A percentile compares a stretch with the other conserved stretches of the same genome.
Evolutionary conservation across 331 rosid species (phyloP).

Genomic region (Stylosanthes scabra): DNA sequence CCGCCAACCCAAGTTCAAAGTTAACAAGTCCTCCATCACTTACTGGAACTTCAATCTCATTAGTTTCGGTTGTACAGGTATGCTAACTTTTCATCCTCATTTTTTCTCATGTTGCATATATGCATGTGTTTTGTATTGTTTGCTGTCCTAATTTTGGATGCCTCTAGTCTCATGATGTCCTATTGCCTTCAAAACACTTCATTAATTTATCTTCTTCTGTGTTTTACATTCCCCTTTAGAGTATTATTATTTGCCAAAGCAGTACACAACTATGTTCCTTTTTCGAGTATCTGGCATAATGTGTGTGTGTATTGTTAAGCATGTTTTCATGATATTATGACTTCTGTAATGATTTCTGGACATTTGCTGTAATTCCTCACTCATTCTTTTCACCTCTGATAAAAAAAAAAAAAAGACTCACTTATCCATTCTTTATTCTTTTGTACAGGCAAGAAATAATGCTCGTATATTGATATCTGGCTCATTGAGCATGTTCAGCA

Average conservation of each 20-base stretch:
- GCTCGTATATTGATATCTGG: constrained; percentile 96
- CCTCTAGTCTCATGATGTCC: not conserved
- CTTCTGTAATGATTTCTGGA: constrained; percentile 7
- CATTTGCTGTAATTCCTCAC: constrained; percentile 9
- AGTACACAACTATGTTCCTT: not conserved
- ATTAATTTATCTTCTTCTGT: not conserved
- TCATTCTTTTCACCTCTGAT: constrained; percentile 1
- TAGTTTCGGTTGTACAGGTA: constrained; percentile 92
- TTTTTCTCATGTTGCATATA: not conserved
- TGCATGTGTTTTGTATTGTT: constrained; percentile 3
- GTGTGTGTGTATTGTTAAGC: constrained; percentile 4
- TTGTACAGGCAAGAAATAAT: constrained; percentile 87
- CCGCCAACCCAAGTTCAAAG: constrained; percentile 87
- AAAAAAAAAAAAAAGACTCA: not conserved
- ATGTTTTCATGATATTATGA: constrained; percentile 28
- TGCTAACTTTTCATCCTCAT: constrained; percentile 8
- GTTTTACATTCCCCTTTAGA: too few relatives aligned
- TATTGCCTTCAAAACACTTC: constrained; percentile 16
- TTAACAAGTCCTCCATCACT: constrained; percentile 86
- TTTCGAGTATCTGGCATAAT: constrained; percentile 3
- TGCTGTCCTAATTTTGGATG: constrained; percentile 24
- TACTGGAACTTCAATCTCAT: constrained; percentile 83
- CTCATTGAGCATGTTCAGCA: constrained; percentile 84
- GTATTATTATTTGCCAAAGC: not conserved
- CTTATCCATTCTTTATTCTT: not conserved